phyloP scores from a whole-genome alignment of 2,329 filamentous ascomycete genomes.

The Alternaria sp. region DNA sequence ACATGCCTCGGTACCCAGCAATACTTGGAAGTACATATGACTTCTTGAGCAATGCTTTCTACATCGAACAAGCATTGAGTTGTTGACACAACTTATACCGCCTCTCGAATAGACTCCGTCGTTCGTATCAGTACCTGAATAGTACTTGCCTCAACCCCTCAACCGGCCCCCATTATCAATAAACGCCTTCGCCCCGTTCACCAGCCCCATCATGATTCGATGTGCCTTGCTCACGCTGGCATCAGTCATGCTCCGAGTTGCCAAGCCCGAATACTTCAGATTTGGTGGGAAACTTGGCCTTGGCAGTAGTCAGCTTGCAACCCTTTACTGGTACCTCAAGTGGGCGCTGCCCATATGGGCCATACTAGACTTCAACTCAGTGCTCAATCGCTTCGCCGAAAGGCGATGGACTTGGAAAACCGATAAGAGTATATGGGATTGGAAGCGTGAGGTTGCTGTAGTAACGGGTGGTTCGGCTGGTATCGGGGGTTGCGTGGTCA shows the following conservation, averaged over 20 bases:
- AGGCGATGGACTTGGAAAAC: conserved; percentile 53
- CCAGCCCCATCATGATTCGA: conserved; percentile 31
- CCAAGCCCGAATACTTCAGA: conserved; percentile 36
- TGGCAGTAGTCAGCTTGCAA: conserved; percentile 35
- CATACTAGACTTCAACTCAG: conserved; percentile 37
- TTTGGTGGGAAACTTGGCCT: conserved; percentile 30
- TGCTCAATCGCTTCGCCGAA: conserved; percentile 44
- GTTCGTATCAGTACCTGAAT: conserved; percentile 1
- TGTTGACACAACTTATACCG: neutral
- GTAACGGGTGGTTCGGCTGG: conserved; percentile 51
- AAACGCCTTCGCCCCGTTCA: conserved; percentile 10
- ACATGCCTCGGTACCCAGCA: conserved; percentile 1
- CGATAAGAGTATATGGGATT: conserved; percentile 43
- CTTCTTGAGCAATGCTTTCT: neutral
- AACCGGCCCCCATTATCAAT: conserved; percentile 9
- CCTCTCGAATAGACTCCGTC: neutral
- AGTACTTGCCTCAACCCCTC: conserved; percentile 16
- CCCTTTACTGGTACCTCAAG: conserved; percentile 37
- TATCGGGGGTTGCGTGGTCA: conserved; percentile 47
- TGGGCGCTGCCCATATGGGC: conserved; percentile 38
- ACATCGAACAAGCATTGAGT: neutral
- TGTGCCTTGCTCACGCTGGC: conserved; percentile 29
- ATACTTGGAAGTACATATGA: neutral
- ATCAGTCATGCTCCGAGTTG: conserved; percentile 27
- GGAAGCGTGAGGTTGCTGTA: conserved; percentile 46